Evolutionary conservation across 306 rosid species (phyloP), one percentile per base, ranked within the genome.

Genomic region (Morella rubra): DNA sequence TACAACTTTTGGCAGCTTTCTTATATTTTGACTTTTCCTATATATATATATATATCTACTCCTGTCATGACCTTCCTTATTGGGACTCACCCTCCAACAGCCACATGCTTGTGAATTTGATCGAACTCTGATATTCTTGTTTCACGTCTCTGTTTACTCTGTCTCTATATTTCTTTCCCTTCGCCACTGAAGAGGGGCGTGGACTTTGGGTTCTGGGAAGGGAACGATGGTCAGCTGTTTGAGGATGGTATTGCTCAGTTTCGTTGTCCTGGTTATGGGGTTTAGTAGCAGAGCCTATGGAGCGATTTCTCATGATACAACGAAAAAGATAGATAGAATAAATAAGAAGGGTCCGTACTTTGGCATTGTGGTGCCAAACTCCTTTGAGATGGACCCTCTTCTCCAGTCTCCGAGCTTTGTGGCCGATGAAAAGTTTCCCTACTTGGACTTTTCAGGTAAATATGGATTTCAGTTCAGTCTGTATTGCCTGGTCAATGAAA

Each of bases 321-420:
- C 79, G 86, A 84, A 41, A 67, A 73, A 82, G 76, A 88, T 93
- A 16, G 67, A 69, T 4, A 51, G 4, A 2, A 75, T 89, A n/a
- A 89, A 89, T 73, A 40, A 27, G 4, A n/a, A 82, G 61, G 96
- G 96, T 10, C 91, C 93, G 71, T 93, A 84, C 72, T 79, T 89
- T 50, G 97, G 96, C 14, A 85, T 93, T 77, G 91, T 89, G 73
- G 91, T 86, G 74, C 96, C 98, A 69, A 89, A 93, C 84, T 14
- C 86, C 44, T 89, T 78, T 82, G 97, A 91, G 87, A 22, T 89
- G 78, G 77, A 78, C 58, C 98, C 96, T 90, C 92, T 93, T 84
- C 89, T 93, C 58, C 83, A 74, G 46, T 91, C 98, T 71, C 24
- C 82, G 37, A 80, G 73, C 73, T 85, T 91, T 73, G 73, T 73